A percentile compares a stretch with the other conserved stretches of the same genome.
Evolutionary conservation across 129 eudicot genomes (phyloP).

Genomic region (Oenanthe sinensis): DNA sequence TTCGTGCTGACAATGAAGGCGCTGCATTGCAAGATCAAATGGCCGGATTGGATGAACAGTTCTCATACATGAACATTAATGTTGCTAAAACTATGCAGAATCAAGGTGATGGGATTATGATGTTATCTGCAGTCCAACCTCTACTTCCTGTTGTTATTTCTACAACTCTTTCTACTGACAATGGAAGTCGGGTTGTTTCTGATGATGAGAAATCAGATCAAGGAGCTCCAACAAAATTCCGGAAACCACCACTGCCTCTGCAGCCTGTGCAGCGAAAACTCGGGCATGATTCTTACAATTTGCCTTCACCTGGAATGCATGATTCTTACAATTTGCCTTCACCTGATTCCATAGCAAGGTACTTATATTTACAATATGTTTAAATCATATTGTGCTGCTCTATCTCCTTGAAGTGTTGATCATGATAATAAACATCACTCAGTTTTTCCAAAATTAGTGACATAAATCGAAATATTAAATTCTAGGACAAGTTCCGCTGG

Average conservation of each 20-base stretch:
- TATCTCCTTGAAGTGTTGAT: too few relatives aligned
- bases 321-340: slow-evolving; percentile 53
- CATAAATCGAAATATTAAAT: background rate
- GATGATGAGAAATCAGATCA: slow-evolving; percentile 67
- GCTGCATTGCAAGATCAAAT: slow-evolving; percentile 25
- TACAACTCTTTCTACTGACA: slow-evolving; percentile 7
- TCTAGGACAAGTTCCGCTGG: background rate
- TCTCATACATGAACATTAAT: slow-evolving; percentile 40
- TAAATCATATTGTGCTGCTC: background rate
- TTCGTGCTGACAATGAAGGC: slow-evolving; percentile 28
- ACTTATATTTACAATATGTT: background rate
- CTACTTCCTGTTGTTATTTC: slow-evolving; percentile 19
- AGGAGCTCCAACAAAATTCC: slow-evolving; percentile 25
- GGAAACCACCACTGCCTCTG: slow-evolving; percentile 72
- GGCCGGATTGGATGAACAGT: slow-evolving; percentile 65
- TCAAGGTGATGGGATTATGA: slow-evolving; percentile 12
- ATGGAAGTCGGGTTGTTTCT: slow-evolving; percentile 15
- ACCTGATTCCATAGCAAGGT: slow-evolving; percentile 76
- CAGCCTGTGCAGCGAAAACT: slow-evolving; percentile 52
- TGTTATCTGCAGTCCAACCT: slow-evolving; percentile 15
- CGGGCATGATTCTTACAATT: slow-evolving; percentile 36
- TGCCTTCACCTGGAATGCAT: slow-evolving; percentile 51
- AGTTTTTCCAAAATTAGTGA: background rate
- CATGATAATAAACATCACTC: background rate
- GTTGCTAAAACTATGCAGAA: slow-evolving; percentile 15